phyloP scores from a whole-genome alignment of 2,329 filamentous ascomycete genomes.

The Phaeophleospora eucalypticola region DNA sequence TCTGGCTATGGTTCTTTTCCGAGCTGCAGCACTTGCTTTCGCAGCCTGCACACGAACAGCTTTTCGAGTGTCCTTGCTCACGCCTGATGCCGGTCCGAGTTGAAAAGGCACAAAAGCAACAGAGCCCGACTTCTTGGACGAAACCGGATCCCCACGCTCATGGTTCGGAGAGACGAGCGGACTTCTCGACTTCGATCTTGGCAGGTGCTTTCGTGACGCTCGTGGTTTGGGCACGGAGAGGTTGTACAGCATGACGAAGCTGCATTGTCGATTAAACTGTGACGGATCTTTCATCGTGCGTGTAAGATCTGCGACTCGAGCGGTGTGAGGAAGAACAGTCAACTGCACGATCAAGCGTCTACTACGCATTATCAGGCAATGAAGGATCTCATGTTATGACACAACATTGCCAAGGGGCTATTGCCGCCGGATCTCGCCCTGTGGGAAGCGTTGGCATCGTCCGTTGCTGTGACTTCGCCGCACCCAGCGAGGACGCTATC shows the following conservation, averaged over 20 bases:
- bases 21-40: slow-evolving; percentile 17
- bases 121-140: neutral
- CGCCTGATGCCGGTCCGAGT: slow-evolving; percentile 15
- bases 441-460: too few relatives aligned
- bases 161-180: slow-evolving; percentile 1
- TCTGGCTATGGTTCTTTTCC: slow-evolving; percentile 19
- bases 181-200: slow-evolving; percentile 1
- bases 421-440: too few relatives aligned
- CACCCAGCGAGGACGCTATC: too few relatives aligned
- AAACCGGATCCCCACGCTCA: neutral
- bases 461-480: too few relatives aligned
- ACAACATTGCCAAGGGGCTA: too few relatives aligned
- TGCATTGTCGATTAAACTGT: neutral
- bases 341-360: too few relatives aligned
- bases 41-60: slow-evolving; percentile 22
- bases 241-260: neutral
- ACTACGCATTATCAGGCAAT: too few relatives aligned
- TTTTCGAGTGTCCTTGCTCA: slow-evolving; percentile 18
- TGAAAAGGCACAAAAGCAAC: slow-evolving; percentile 24
- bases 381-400: too few relatives aligned
- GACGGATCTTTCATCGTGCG: neutral
- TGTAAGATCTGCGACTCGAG: too few relatives aligned
- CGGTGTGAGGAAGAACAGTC: too few relatives aligned
- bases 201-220: neutral
- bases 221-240: neutral